Evolutionary conservation across 169 alveolate genomes (phyloP).

Genomic region (Perkinsus olseni): DNA sequence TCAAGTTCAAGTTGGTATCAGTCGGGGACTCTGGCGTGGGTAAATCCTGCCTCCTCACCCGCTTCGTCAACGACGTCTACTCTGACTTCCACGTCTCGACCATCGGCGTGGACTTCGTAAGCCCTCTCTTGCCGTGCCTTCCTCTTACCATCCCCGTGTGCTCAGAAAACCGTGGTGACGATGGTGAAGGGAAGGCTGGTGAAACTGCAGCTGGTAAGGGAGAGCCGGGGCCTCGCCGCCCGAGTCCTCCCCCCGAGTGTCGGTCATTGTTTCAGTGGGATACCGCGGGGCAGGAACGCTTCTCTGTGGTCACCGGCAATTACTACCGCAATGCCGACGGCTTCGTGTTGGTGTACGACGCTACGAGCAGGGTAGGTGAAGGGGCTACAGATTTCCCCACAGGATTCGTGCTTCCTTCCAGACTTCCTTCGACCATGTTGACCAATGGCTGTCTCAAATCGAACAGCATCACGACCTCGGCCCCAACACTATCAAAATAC

Average conservation of each 20-base stretch:
- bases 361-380: slow-evolving; percentile 47
- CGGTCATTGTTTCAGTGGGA: slow-evolving; percentile 64
- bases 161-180: slow-evolving; percentile 70
- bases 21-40: slow-evolving; percentile 96
- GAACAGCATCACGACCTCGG: slow-evolving; percentile 63
- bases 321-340: slow-evolving; percentile 95
- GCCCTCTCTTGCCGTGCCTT: too few species aligned
- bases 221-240: too few species aligned
- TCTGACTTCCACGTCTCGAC: slow-evolving; percentile 74
- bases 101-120: slow-evolving; percentile 72
- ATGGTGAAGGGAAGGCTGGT: slow-evolving; percentile 77
- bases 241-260: too few species aligned
- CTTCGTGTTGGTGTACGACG: slow-evolving; percentile 78
- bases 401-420: background rate
- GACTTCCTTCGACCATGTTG: slow-evolving; percentile 65
- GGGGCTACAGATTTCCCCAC: background rate
- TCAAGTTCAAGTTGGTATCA: slow-evolving; percentile 78
- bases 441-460: slow-evolving; percentile 85
- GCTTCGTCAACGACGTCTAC: slow-evolving; percentile 59
- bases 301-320: slow-evolving; percentile 86
- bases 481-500: slow-evolving; percentile 54
- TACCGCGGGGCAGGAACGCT: slow-evolving; percentile 95
- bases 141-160: background rate
- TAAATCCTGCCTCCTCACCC: slow-evolving; percentile 38
- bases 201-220: slow-evolving; percentile 76